Base-by-base conservation (phyloP, 495 filamentous ascomycete genomes). In the Penicillium waksmanii region DNA sequence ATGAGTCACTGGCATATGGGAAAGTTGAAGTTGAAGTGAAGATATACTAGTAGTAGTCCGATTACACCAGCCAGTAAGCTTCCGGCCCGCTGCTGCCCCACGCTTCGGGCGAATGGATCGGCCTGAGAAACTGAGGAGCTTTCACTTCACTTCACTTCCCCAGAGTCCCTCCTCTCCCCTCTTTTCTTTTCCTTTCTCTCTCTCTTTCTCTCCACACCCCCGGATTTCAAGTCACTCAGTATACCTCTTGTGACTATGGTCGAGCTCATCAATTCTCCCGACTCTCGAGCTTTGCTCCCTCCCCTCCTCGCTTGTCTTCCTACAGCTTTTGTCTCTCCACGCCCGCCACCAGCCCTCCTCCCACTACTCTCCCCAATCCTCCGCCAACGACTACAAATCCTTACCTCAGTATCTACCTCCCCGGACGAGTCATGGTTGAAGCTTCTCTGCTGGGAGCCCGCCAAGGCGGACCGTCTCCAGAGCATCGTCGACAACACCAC, bases 341-440 rank as follows among this genome's bases (percentile, higher is more conserved):
- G 84, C 55, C 92, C 94, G 6, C 86, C 94, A 13, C 85, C 87
- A 36, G 87, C 86, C 38, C 79, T 97, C 11, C 81, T 96, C 4
- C 89, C 91, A 31, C 82, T 93, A 34, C 86, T 98, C 44, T 90
- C 95, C 4, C 94, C 95, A 7, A 95, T 97, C 47, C 85, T 98
- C 3, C 89, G 93, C 51, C 94, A 97, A 69, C 84, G 95, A 43
- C 83, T 97, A 8, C 85, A 92, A 64, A 82, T 95, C 56, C 81
- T 97, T 55, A 85, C 87, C 40, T 71, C 77, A 3, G 70, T 77
- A 4, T 67, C 72, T 17, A 73, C 80, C 1, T 83, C 87, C 23
- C 78, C 83, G 51, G 77, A 81, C 1, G 90, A 94, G 18, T 89
- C 91, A 60, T 98, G 95, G 95, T 86, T 97, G 9, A 81, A 85